These are phyloP conservation scores for Meyerozyma athensensis DNA, from an alignment of 1,139 yeast species.

Conservation along the genomic window DNA sequence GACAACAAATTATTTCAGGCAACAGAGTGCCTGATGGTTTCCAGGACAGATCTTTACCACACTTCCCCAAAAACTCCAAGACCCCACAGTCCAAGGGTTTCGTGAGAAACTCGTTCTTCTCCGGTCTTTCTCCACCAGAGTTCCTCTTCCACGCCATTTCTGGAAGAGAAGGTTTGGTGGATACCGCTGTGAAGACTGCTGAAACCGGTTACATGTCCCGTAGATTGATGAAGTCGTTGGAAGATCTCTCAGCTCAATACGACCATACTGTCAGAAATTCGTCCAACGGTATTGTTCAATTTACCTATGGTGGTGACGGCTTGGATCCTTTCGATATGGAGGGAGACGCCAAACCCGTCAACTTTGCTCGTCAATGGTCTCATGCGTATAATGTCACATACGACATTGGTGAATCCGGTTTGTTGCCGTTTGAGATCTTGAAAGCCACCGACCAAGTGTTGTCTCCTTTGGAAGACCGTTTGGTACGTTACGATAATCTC, in stretches of 20 bases:
- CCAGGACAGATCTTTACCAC: slow-evolving; percentile 97
- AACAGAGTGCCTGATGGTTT: slow-evolving; percentile 99
- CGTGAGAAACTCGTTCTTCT: slow-evolving; percentile 90
- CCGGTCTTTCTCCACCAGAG: slow-evolving; percentile 95
- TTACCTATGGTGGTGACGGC: slow-evolving; percentile 98
- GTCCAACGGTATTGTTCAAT: slow-evolving; percentile 93
- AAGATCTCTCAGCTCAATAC: slow-evolving; percentile 90
- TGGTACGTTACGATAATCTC: slow-evolving; percentile 67
- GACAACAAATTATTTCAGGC: slow-evolving; percentile 98
- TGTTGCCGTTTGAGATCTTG: slow-evolving; percentile 68
- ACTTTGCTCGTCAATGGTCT: slow-evolving; percentile 91
- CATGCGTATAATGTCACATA: slow-evolving; percentile 78
- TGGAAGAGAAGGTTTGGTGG: slow-evolving; percentile 99
- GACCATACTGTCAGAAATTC: slow-evolving; percentile 95
- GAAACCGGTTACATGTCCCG: slow-evolving; percentile 99
- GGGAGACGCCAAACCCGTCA: slow-evolving; percentile 96
- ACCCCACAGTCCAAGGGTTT: slow-evolving; percentile 98
- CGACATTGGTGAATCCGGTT: slow-evolving; percentile 47
- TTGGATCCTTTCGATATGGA: slow-evolving; percentile 98
- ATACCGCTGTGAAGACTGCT: slow-evolving; percentile 98
- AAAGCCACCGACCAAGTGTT: slow-evolving; percentile 53
- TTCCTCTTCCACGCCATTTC: slow-evolving; percentile 98
- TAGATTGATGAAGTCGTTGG: slow-evolving; percentile 95
- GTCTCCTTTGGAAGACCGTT: slow-evolving; percentile 53
- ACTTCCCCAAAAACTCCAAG: slow-evolving; percentile 91